These are phyloP conservation scores for Fusarium paranaense DNA, from an alignment of 2,329 filamentous ascomycete species.

Conservation along the genomic window DNA sequence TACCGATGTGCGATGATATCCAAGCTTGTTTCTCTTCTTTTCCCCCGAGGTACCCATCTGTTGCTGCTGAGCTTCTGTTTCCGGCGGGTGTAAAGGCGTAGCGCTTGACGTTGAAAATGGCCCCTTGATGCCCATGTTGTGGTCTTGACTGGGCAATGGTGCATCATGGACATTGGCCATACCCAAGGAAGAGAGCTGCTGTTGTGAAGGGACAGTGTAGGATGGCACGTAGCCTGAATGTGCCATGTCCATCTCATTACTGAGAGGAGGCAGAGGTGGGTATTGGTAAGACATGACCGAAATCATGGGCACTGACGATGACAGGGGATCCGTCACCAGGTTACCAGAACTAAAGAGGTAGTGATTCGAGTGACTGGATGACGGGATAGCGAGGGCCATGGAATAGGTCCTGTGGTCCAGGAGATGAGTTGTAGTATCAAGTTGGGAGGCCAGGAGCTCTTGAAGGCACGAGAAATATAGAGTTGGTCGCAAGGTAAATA, in stretches of 20 bases:
- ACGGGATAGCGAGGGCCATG: constrained; percentile 36
- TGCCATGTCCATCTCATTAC: constrained; percentile 56
- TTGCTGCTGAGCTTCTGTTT: constrained; percentile 46
- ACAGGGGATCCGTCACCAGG: constrained; percentile 20
- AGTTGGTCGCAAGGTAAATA: constrained; percentile 1
- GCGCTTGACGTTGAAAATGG: constrained; percentile 63
- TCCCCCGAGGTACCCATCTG: constrained; percentile 56
- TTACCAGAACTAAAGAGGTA: constrained; percentile 15
- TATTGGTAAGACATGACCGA: constrained; percentile 62
- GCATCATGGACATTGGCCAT: constrained; percentile 49
- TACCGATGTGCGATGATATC: constrained; percentile 94
- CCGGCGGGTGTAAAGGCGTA: constrained; percentile 54
- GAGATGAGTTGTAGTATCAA: not conserved
- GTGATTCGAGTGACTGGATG: constrained; percentile 20
- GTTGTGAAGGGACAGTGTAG: constrained; percentile 46
- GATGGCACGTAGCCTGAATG: constrained; percentile 51
- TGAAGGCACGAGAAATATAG: not conserved
- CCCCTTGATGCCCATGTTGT: constrained; percentile 56
- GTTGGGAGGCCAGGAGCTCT: constrained; percentile 2
- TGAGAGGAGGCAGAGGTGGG: constrained; percentile 55
- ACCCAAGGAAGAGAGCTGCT: constrained; percentile 46
- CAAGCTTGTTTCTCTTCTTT: constrained; percentile 85
- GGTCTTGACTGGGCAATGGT: constrained; percentile 51
- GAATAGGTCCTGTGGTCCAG: constrained; percentile 9
- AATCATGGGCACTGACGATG: constrained; percentile 30